Evolutionary conservation across 306 rosid species (phyloP).

Genomic region (Phaseolus lunatus): DNA sequence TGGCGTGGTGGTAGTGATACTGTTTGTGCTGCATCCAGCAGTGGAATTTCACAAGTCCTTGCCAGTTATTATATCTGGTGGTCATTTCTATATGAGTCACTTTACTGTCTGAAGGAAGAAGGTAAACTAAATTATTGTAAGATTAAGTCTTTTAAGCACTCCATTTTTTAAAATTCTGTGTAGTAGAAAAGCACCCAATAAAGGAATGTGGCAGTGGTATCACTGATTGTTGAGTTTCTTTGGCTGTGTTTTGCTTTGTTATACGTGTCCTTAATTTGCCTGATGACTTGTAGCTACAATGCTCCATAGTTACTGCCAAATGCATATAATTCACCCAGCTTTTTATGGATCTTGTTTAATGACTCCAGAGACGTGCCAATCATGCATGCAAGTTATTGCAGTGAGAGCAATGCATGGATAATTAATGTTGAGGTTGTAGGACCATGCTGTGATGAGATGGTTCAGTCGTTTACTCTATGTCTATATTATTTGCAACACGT

Average conservation of each 20-base stretch:
- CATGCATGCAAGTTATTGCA: slow-evolving; percentile 2
- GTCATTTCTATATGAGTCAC: slow-evolving; percentile 40
- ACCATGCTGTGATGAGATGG: slow-evolving; percentile 15
- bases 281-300: background rate
- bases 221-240: background rate
- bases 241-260: background rate
- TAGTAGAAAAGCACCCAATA: slow-evolving; percentile 31
- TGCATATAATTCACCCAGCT: slow-evolving; percentile 1
- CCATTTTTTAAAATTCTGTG: slow-evolving; percentile 20
- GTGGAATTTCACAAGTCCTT: slow-evolving; percentile 2
- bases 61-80: slow-evolving; percentile 16
- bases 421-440: slow-evolving; percentile 39
- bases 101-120: slow-evolving; percentile 35
- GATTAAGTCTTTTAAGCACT: slow-evolving; percentile 33
- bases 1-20: slow-evolving; percentile 11
- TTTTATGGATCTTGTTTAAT: slow-evolving; percentile 29
- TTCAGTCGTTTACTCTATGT: background rate
- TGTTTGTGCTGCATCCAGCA: background rate
- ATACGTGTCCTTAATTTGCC: slow-evolving; percentile 9
- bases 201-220: slow-evolving; percentile 11
- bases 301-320: slow-evolving; percentile 21
- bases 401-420: slow-evolving; percentile 22
- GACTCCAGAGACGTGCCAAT: slow-evolving; percentile 7
- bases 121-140: slow-evolving; percentile 33
- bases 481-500: slow-evolving; percentile 4